phyloP scores from a whole-genome alignment of 345 rosid genomes.

The Citrus trifoliata region DNA sequence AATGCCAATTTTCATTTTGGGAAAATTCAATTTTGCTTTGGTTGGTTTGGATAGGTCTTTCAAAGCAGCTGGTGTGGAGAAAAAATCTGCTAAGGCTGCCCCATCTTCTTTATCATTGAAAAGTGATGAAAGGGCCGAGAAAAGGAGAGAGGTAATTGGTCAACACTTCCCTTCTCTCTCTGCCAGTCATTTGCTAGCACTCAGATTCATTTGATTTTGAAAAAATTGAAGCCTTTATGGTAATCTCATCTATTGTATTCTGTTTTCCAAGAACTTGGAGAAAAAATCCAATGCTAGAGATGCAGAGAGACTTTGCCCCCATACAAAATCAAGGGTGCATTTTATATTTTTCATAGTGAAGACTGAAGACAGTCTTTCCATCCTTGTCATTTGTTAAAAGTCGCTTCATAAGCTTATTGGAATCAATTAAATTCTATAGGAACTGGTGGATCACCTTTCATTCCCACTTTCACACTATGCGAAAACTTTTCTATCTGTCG shows the following conservation, averaged over 20 bases:
- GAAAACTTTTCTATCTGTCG: neutral
- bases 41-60: slow-evolving; percentile 34
- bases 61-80: slow-evolving; percentile 33
- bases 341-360: neutral
- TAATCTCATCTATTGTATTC: slow-evolving; percentile 16
- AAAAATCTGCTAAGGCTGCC: slow-evolving; percentile 42
- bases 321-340: slow-evolving; percentile 47
- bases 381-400: slow-evolving; percentile 2
- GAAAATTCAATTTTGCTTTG: slow-evolving; percentile 9
- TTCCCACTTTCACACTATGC: neutral
- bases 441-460: neutral
- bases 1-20: neutral
- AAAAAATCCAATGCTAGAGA: slow-evolving; percentile 34
- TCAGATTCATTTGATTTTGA: neutral
- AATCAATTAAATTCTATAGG: neutral
- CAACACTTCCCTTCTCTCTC: neutral
- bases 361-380: neutral
- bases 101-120: slow-evolving; percentile 40
- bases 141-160: slow-evolving; percentile 42
- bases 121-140: slow-evolving; percentile 33
- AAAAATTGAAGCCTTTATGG: slow-evolving; percentile 2
- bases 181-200: neutral
- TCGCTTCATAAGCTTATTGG: neutral
- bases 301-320: slow-evolving; percentile 25
- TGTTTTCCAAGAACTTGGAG: slow-evolving; percentile 39